Evolutionary conservation across 139 green algal species (phyloP).

Genomic region (Eudorina sp.): DNA sequence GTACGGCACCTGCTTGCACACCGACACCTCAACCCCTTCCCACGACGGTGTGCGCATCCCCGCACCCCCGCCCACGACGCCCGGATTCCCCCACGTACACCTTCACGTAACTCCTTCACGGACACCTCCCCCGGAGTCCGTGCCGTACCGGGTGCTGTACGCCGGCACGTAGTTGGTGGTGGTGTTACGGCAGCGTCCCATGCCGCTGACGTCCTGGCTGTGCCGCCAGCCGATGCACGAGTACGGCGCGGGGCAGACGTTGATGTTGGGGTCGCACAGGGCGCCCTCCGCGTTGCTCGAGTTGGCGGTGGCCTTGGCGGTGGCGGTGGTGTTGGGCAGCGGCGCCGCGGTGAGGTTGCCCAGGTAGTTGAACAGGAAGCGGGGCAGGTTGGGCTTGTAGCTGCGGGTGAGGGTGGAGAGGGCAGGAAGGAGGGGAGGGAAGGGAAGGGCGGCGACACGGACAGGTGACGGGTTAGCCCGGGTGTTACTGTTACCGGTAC

Average conservation of each 20-base stretch:
- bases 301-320: not conserved
- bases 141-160: slow-evolving; percentile 66
- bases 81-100: no score
- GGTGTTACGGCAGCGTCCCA: slow-evolving; percentile 66
- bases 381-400: slow-evolving; percentile 56
- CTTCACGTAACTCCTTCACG: no score
- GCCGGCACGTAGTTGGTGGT: slow-evolving; percentile 71
- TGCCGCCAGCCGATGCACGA: slow-evolving; percentile 60
- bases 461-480: no score
- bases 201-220: not conserved
- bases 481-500: no score
- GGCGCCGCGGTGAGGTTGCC: slow-evolving; percentile 25
- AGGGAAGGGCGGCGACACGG: no score
- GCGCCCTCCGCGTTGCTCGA: not conserved
- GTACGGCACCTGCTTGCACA: no score
- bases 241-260: slow-evolving; percentile 34
- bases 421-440: no score
- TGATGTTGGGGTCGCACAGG: slow-evolving; percentile 50
- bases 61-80: no score
- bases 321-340: not conserved
- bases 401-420: not conserved
- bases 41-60: no score
- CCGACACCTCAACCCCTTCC: no score
- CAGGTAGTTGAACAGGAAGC: slow-evolving; percentile 69
- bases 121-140: no score